A percentile compares a stretch with the other conserved stretches of the same genome.
Conservation (phyloP, 495 filamentous ascomycete genomes). For the Aspergillus coremiiformis region DNA sequence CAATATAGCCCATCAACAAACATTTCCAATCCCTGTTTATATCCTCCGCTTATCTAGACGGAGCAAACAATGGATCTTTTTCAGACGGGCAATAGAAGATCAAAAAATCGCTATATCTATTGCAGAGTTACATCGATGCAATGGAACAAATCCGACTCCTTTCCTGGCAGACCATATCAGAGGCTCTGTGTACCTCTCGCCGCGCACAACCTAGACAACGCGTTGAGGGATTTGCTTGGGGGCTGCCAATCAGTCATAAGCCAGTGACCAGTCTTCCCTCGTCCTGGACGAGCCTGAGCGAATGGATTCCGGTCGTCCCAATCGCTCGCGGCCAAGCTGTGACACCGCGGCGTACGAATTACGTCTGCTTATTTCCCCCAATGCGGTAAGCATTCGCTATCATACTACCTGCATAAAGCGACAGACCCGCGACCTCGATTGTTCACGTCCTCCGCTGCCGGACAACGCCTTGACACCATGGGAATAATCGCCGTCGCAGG, state of each 20-base stretch:
- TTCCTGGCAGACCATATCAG: conserved; percentile 7
- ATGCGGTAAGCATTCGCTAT: too few species aligned
- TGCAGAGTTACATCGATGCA: conserved; percentile 5
- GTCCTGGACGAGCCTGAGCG: too few species aligned
- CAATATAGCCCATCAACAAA: not conserved
- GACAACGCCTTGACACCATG: conserved; percentile 16
- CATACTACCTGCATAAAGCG: not conserved
- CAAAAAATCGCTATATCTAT: not conserved
- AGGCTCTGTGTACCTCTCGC: not conserved
- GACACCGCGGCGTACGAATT: too few species aligned
- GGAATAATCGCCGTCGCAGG: conserved; percentile 35
- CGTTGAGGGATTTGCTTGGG: too few species aligned
- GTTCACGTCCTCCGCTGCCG: too few species aligned
- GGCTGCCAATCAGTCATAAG: too few species aligned
- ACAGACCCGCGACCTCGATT: not conserved
- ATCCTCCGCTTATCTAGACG: conserved; percentile 1
- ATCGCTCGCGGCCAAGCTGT: too few species aligned
- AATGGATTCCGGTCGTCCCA: too few species aligned
- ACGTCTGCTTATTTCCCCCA: too few species aligned
- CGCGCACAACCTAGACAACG: too few species aligned
- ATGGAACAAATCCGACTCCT: not conserved
- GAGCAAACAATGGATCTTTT: not conserved
- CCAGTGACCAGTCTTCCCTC: too few species aligned
- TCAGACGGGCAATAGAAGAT: not conserved
- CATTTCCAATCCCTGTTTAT: conserved; percentile 1